Evolutionary conservation across 192 early-diverging fungal genomes (phyloP).

Genomic region (Oehlia diaphana): DNA sequence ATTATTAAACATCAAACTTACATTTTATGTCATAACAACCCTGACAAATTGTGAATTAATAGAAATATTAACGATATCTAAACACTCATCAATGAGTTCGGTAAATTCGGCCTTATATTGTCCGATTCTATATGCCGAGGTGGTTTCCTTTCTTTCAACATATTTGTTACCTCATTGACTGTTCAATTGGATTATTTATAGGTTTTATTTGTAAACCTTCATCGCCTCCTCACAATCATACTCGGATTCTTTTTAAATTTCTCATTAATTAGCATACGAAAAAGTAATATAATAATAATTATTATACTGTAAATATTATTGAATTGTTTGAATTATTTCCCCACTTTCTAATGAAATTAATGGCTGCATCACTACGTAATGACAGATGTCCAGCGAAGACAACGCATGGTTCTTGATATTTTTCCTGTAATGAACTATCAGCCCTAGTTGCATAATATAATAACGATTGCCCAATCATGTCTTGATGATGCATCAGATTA

Average conservation of each 20-base stretch:
- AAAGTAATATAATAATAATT: too few species aligned
- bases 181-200: constrained; percentile 37
- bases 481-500: constrained; percentile 52
- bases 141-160: constrained; percentile 37
- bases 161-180: constrained; percentile 34
- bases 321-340: constrained; percentile 45
- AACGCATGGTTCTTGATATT: constrained; percentile 57
- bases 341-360: constrained; percentile 37
- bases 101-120: too few species aligned
- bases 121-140: background rate
- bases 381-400: constrained; percentile 53
- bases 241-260: constrained; percentile 34
- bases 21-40: too few species aligned
- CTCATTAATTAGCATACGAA: background rate
- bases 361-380: too few species aligned
- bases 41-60: too few species aligned
- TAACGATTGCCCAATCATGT: constrained; percentile 45
- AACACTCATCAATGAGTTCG: background rate
- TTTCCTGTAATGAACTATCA: constrained; percentile 30
- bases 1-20: too few species aligned
- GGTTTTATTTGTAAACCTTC: constrained; percentile 37
- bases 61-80: too few species aligned
- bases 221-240: constrained; percentile 36
- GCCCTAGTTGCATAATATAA: constrained; percentile 35
- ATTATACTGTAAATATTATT: constrained; percentile 28